These are phyloP conservation scores for Dendrobium chrysotoxum DNA, from an alignment of 106 monocot species.

Conservation along the genomic window DNA sequence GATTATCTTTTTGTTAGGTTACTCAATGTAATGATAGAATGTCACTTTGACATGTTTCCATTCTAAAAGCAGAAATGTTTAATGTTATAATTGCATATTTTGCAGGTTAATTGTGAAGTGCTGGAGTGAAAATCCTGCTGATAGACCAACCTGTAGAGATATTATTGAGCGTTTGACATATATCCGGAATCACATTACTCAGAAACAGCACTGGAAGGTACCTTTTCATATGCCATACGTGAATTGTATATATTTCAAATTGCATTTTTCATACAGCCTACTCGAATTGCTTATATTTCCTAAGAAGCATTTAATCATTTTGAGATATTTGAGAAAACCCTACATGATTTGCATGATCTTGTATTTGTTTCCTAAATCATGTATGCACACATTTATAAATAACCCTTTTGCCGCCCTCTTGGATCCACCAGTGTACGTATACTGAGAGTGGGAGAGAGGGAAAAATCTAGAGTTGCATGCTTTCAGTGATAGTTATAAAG, in stretches of 20 bases:
- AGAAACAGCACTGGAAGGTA: conserved; percentile 74
- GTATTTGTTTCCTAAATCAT: too few species aligned
- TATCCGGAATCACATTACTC: conserved; percentile 51
- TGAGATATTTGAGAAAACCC: too few species aligned
- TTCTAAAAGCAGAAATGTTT: neutral
- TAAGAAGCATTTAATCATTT: too few species aligned
- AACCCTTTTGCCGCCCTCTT: too few species aligned
- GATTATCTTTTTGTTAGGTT: neutral
- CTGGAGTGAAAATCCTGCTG: conserved; percentile 74
- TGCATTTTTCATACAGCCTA: too few species aligned
- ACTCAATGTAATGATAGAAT: neutral
- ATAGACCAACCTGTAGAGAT: conserved; percentile 62
- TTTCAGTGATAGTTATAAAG: too few species aligned
- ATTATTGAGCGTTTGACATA: conserved; percentile 51
- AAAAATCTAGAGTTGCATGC: too few species aligned
- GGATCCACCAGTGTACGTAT: too few species aligned
- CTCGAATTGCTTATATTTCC: too few species aligned
- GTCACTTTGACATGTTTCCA: neutral
- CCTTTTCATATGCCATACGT: neutral
- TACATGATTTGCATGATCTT: too few species aligned
- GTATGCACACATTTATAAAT: too few species aligned
- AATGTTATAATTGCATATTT: neutral
- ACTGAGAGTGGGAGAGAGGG: too few species aligned
- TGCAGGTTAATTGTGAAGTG: conserved; percentile 79
- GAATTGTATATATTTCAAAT: neutral